These are phyloP conservation scores for Claviceps paspali DNA, from an alignment of 2,329 filamentous ascomycete species.

Conservation along the genomic window DNA sequence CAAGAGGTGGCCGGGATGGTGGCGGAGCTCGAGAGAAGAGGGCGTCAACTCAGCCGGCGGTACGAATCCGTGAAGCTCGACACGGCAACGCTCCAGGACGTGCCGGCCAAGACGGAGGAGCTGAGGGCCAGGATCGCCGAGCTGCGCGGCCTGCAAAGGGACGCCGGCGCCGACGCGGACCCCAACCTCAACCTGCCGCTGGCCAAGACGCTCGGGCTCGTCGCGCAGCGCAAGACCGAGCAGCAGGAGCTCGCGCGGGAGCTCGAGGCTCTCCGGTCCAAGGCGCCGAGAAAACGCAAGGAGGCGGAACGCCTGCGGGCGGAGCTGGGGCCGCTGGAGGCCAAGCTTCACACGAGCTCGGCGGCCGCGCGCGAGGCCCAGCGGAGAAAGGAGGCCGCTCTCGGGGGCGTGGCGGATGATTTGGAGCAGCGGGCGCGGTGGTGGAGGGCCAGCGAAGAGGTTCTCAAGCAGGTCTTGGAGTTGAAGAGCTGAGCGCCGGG, in stretches of 20 bases:
- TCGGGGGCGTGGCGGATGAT: conserved; percentile 55
- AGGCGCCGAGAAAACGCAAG: conserved; percentile 48
- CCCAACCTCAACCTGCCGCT: conserved; percentile 40
- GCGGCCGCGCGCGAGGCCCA: conserved; percentile 57
- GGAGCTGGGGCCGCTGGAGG: conserved; percentile 54
- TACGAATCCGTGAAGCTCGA: conserved; percentile 36
- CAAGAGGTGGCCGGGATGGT: conserved; percentile 61
- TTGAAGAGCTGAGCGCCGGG: conserved; percentile 25
- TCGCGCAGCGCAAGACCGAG: conserved; percentile 35
- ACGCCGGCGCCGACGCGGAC: conserved; percentile 16
- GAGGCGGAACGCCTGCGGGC: conserved; percentile 51
- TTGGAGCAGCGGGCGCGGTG: conserved; percentile 62
- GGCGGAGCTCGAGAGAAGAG: conserved; percentile 51
- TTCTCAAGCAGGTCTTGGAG: conserved; percentile 47
- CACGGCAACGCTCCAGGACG: conserved; percentile 30
- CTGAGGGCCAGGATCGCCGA: conserved; percentile 33
- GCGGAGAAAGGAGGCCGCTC: conserved; percentile 49
- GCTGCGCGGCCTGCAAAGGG: conserved; percentile 26
- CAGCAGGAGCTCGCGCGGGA: conserved; percentile 44
- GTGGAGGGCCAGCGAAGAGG: conserved; percentile 54
- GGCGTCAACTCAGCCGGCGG: conserved; percentile 38
- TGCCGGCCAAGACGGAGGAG: conserved; percentile 33
- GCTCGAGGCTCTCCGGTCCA: conserved; percentile 45
- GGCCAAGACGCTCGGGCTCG: conserved; percentile 37
- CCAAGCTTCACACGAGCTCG: conserved; percentile 47